phyloP scores from a whole-genome alignment of 1,284 basidiomycete genomes.

The Cystobasidium sp. region DNA sequence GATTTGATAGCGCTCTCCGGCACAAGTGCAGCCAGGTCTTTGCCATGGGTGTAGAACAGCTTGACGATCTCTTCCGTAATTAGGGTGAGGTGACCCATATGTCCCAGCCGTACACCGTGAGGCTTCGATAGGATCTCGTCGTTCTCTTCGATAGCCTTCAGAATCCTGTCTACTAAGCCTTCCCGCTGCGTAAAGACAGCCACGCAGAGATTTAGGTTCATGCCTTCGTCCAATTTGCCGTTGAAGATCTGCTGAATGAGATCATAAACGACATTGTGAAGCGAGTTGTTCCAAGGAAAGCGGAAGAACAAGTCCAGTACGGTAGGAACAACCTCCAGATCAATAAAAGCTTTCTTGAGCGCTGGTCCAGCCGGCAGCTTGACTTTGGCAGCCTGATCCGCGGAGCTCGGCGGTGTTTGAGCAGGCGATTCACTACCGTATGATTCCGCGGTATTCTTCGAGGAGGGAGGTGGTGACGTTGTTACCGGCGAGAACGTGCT shows the following conservation, averaged over 20 bases:
- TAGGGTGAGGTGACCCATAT: slow-evolving; percentile 95
- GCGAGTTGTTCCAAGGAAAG: slow-evolving; percentile 96
- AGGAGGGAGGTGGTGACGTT: background rate
- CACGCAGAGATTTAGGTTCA: slow-evolving; percentile 78
- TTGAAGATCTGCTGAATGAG: slow-evolving; percentile 94
- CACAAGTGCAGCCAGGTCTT: slow-evolving; percentile 71
- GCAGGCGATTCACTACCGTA: background rate
- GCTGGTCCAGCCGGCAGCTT: slow-evolving; percentile 39
- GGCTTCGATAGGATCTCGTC: slow-evolving; percentile 64
- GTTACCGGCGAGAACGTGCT: slow-evolving; percentile 8
- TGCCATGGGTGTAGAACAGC: slow-evolving; percentile 81
- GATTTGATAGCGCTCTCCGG: slow-evolving; percentile 64
- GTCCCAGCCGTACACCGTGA: slow-evolving; percentile 81
- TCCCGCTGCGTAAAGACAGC: slow-evolving; percentile 76
- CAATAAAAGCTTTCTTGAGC: slow-evolving; percentile 45
- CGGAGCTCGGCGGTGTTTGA: background rate
- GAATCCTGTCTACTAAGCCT: slow-evolving; percentile 73
- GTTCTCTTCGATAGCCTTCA: slow-evolving; percentile 79
- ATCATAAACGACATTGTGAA: slow-evolving; percentile 97
- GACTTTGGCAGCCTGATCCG: background rate
- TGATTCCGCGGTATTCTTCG: background rate
- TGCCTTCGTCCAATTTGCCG: slow-evolving; percentile 73
- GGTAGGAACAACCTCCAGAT: slow-evolving; percentile 44
- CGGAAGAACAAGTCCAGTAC: slow-evolving; percentile 84
- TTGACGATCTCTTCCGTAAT: slow-evolving; percentile 89